Evolutionary conservation across 1,284 basidiomycete genomes (phyloP).

Genomic region (Puccinia hordei): DNA sequence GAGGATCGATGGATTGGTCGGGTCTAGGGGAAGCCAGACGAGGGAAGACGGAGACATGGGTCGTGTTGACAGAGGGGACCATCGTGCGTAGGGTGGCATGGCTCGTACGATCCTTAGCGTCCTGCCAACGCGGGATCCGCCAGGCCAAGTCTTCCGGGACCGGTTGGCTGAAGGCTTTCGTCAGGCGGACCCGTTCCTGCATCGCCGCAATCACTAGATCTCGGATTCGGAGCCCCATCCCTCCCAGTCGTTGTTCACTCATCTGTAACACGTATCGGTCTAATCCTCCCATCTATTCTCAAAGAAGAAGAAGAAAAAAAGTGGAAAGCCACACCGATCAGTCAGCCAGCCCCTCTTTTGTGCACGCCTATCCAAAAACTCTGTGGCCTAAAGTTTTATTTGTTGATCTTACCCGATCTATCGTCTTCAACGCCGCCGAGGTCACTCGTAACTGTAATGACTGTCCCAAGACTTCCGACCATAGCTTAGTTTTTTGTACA

Average conservation of each 20-base stretch:
- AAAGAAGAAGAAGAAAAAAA: not conserved
- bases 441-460: slow-evolving; percentile 70
- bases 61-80: slow-evolving; percentile 31
- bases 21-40: not conserved
- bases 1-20: not conserved
- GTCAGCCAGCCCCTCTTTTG: too few species aligned
- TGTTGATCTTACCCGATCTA: slow-evolving; percentile 67
- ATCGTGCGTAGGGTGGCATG: slow-evolving; percentile 12
- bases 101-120: slow-evolving; percentile 25
- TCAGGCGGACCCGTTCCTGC: slow-evolving; percentile 24
- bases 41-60: slow-evolving; percentile 25
- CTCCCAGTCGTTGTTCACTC: slow-evolving; percentile 68
- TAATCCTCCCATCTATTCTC: slow-evolving; percentile 66
- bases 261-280: slow-evolving; percentile 75
- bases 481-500: slow-evolving; percentile 72
- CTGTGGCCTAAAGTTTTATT: too few species aligned
- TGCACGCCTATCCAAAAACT: too few species aligned
- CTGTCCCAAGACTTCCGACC: slow-evolving; percentile 68
- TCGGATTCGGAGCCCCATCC: slow-evolving; percentile 73
- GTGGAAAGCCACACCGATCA: too few species aligned
- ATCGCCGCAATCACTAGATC: slow-evolving; percentile 57
- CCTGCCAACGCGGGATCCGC: slow-evolving; percentile 48
- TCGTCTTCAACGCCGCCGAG: slow-evolving; percentile 72
- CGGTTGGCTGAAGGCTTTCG: slow-evolving; percentile 36
- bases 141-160: slow-evolving; percentile 21